Base-by-base conservation (phyloP, 768 basidiomycete species). In the Xerocomellus intermedius region DNA sequence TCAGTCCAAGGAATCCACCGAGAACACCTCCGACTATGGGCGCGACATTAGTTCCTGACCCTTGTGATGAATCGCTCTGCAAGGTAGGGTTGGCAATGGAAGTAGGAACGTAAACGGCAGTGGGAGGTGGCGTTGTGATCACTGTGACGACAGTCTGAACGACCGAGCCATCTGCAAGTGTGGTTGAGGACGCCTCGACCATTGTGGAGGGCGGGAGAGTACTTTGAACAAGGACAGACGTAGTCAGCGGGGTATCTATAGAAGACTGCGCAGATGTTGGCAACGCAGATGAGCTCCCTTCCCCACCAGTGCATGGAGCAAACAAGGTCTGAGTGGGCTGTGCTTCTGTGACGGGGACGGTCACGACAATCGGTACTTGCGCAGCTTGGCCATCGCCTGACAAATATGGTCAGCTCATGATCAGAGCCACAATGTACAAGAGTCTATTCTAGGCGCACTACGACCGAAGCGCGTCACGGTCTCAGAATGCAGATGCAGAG, bases 11-110 rank as follows among this genome's bases (percentile, higher is more conserved):
- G 62, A 83, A 77, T 12, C 83, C 83, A 16, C 82, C 83, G 6
- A 82, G 64, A 8, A 76, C 77, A 33, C 83, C 80, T 14, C 82
- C 83, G 17, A 83, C 69, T 55, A 83, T 79, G 12, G 82, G 75
- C 2, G 69, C 79, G 5, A 82, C 50, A 46, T 75, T 61, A 8
- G 68, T 60, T 5, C 72, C 57, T 39, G 62, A 61, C 42, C 54
- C 59, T 56, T 43, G 54, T 17, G 61, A 59, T 22, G 30, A n/a
- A 46, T 49, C n/a, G 19, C 42, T 59, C 56, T 64, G 61, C 22
- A 55, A 45, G 41, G 44, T 48, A 21, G 71, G 58, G 46, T 42
- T 55, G 42, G 52, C 33, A 26, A 58, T 17, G 19, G 54, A 57
- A 36, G 55, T 61, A 24, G 57, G 60, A 26, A 66, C 60, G 41